Conservation (phyloP, 768 basidiomycete species). For the Coprinopsis cinerea region DNA sequence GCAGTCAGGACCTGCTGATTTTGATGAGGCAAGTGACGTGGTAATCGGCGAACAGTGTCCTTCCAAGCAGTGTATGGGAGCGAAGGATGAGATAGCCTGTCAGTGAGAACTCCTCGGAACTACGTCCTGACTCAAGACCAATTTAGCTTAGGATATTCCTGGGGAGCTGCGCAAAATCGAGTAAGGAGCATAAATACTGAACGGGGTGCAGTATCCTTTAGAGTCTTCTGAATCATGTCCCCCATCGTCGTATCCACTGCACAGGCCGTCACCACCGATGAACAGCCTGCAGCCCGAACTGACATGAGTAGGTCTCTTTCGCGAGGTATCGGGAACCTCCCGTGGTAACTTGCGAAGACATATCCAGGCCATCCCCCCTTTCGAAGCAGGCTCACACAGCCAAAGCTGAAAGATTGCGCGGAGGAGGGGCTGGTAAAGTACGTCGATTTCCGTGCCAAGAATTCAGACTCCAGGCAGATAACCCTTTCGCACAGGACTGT, state of each 20-base stretch:
- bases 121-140: no score
- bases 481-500: constrained; percentile 45
- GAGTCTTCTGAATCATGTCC: neutral
- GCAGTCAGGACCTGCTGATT: no score
- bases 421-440: constrained; percentile 68
- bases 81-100: no score
- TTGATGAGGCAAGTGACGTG: no score
- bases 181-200: no score
- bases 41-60: no score
- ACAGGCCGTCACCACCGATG: constrained; percentile 27
- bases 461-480: neutral
- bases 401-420: constrained; percentile 56
- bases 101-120: no score
- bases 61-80: no score
- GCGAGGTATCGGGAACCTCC: neutral
- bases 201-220: no score
- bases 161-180: no score
- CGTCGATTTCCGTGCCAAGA: neutral
- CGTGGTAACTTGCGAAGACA: neutral
- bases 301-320: constrained; percentile 51
- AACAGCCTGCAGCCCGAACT: constrained; percentile 54
- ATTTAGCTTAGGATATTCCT: no score
- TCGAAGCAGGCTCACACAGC: neutral
- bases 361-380: neutral
- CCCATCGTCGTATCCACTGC: constrained; percentile 18